phyloP scores from a whole-genome alignment of 1,284 basidiomycete species.

The Rhodotorula sp. region DNA sequence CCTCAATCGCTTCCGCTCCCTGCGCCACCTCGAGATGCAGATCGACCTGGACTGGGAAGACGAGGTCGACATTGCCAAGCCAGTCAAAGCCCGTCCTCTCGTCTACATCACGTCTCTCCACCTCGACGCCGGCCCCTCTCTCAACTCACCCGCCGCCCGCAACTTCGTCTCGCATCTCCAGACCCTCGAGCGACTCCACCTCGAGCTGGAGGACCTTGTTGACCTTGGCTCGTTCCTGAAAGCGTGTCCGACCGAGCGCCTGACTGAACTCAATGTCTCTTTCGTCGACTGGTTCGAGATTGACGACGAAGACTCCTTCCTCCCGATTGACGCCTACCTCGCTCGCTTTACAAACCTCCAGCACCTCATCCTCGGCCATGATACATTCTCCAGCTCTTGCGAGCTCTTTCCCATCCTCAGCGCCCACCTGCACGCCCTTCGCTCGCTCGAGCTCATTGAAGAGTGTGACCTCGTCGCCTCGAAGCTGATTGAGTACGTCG shows the following conservation, averaged over 20 bases:
- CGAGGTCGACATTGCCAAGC: not conserved
- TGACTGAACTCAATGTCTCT: not conserved
- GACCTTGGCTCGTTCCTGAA: not conserved
- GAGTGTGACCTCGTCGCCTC: not conserved
- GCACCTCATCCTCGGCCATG: not conserved
- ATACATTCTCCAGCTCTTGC: not conserved
- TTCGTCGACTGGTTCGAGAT: not conserved
- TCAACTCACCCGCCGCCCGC: not conserved
- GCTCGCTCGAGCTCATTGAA: not conserved
- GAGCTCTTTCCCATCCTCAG: constrained; percentile 5
- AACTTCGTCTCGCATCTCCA: constrained; percentile 1
- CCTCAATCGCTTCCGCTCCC: not conserved
- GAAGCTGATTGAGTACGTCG: not conserved
- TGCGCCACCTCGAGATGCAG: not conserved
- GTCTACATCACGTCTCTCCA: not conserved
- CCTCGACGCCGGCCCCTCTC: not conserved
- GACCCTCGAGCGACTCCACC: not conserved
- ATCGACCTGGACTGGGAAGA: not conserved
- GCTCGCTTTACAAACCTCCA: not conserved
- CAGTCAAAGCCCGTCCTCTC: not conserved
- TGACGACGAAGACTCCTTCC: not conserved
- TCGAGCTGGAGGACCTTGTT: not conserved
- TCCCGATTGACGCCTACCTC: not conserved
- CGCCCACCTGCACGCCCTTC: not conserved
- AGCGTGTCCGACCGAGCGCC: not conserved